A percentile compares a stretch with the other conserved stretches of the same genome.
Evolutionary conservation across 495 filamentous ascomycete genomes (phyloP).

Genomic region (Cairneyella variabilis): DNA sequence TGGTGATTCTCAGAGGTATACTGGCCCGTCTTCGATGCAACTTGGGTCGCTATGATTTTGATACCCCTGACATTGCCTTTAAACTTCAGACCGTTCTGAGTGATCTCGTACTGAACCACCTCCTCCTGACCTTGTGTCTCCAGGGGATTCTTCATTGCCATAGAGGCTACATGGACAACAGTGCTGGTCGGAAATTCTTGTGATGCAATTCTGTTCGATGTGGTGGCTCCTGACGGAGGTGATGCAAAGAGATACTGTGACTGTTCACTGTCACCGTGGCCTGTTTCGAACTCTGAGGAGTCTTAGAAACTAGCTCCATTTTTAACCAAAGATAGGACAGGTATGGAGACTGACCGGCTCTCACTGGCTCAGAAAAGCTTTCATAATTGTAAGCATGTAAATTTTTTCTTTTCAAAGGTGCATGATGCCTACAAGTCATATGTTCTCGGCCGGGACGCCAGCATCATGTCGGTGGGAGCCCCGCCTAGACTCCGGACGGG

Average conservation of each 20-base stretch:
- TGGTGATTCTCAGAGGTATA: background rate
- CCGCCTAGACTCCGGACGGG: background rate
- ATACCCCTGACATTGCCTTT: slow-evolving; percentile 8
- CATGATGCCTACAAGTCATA: background rate
- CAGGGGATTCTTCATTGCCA: background rate
- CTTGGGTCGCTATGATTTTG: slow-evolving; percentile 5
- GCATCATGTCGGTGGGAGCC: background rate
- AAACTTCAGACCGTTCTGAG: slow-evolving; percentile 8
- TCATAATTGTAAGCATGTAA: background rate
- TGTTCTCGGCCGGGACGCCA: background rate
- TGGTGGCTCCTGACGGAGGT: too few species aligned
- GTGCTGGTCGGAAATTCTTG: slow-evolving; percentile 2
- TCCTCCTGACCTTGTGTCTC: background rate
- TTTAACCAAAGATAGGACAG: background rate
- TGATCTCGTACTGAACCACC: background rate
- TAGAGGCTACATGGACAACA: background rate
- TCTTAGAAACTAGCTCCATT: background rate
- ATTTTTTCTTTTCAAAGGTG: background rate
- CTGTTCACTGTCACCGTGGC: background rate
- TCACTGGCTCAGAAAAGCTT: background rate
- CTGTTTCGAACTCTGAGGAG: background rate
- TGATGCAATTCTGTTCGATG: background rate
- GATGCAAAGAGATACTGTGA: slow-evolving; percentile 1
- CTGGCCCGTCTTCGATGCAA: background rate
- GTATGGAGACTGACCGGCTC: slow-evolving; percentile 11